A percentile compares a stretch with the other conserved stretches of the same genome.
phyloP scores from a whole-genome alignment of 2,329 filamentous ascomycete genomes.

The Xylaria sp. region DNA sequence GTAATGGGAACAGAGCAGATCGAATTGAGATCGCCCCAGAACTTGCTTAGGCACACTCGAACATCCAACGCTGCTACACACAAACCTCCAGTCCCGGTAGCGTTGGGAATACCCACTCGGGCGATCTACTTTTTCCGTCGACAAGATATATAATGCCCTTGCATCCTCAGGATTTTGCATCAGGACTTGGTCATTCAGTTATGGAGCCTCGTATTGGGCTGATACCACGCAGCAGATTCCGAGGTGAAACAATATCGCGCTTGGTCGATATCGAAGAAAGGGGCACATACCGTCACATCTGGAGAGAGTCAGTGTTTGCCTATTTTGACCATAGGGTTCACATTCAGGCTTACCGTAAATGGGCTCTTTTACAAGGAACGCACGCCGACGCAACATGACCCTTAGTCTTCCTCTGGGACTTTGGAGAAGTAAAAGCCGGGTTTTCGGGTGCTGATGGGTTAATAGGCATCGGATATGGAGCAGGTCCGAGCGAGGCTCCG shows the following conservation, averaged over 20 bases:
- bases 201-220: background rate
- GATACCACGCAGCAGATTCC: background rate
- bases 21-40: background rate
- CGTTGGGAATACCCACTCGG: slow-evolving; percentile 5
- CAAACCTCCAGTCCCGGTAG: background rate
- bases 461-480: slow-evolving; percentile 28
- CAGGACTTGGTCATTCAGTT: background rate
- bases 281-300: slow-evolving; percentile 60
- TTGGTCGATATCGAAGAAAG: slow-evolving; percentile 3
- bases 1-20: background rate
- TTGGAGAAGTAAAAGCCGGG: slow-evolving; percentile 49
- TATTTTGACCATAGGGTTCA: slow-evolving; percentile 8
- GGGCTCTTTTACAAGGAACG: slow-evolving; percentile 78
- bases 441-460: slow-evolving; percentile 40
- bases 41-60: background rate
- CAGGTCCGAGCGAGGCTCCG: slow-evolving; percentile 29
- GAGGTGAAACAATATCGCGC: background rate
- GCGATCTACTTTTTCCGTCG: slow-evolving; percentile 5
- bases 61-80: background rate
- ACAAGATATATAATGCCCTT: background rate
- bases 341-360: slow-evolving; percentile 56
- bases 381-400: slow-evolving; percentile 81
- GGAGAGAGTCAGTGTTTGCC: slow-evolving; percentile 31
- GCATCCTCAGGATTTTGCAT: background rate
- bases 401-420: slow-evolving; percentile 63